phyloP scores from a whole-genome alignment of 2,329 filamentous ascomycete genomes.

The Tothia fuscella region DNA sequence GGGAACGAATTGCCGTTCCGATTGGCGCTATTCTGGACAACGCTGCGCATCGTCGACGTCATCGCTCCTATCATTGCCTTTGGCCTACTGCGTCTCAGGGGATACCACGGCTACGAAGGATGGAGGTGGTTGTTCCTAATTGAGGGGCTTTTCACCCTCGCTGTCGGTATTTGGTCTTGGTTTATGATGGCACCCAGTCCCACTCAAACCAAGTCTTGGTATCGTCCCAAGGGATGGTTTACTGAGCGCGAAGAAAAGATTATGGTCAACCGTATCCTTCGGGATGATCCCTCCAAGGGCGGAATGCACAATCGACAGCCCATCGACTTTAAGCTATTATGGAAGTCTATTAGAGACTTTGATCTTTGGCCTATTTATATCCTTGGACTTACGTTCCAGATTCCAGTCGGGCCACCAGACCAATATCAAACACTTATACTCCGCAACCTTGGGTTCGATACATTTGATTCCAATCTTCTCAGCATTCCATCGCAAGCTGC shows the following conservation, averaged over 20 bases:
- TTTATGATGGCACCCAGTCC: conserved; percentile 16
- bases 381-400: conserved; percentile 15
- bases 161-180: conserved; percentile 14
- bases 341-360: conserved; percentile 16
- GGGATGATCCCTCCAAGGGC: conserved; percentile 17
- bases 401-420: conserved; percentile 14
- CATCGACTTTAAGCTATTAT: conserved; percentile 15
- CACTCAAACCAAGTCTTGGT: conserved; percentile 19
- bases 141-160: conserved; percentile 14
- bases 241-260: conserved; percentile 15
- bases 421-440: conserved; percentile 17
- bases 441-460: conserved; percentile 15
- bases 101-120: conserved; percentile 15
- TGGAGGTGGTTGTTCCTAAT: conserved; percentile 16
- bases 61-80: conserved; percentile 24
- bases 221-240: conserved; percentile 20
- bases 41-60: conserved; percentile 21
- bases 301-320: conserved; percentile 19
- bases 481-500: conserved; percentile 12
- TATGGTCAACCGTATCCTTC: conserved; percentile 18
- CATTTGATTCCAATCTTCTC: conserved; percentile 15
- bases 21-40: conserved; percentile 27
- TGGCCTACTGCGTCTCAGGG: conserved; percentile 23
- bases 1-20: conserved; percentile 23
- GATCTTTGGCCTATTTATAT: conserved; percentile 18